Percentiles rank a stretch among this genome's conserved stretches.
These are phyloP conservation scores for Omphalea diandra DNA, from an alignment of 441 rosid genomes.

Conservation along the genomic window DNA sequence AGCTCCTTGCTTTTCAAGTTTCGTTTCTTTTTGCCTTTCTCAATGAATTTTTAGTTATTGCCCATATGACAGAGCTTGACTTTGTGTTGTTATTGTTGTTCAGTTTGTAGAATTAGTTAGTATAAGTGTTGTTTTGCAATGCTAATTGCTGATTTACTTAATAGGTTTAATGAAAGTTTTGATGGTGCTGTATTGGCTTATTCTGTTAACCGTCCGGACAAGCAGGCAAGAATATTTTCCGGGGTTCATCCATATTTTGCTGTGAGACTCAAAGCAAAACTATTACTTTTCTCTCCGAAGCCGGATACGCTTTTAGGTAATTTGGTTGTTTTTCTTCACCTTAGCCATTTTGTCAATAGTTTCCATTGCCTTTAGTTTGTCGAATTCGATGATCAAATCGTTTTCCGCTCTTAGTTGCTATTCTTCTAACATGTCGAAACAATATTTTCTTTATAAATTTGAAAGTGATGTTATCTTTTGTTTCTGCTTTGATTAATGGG, in stretches of 20 bases:
- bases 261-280: conserved; percentile 51
- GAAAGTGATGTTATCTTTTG: background rate
- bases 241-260: conserved; percentile 66
- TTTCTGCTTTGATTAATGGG: background rate
- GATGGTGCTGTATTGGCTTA: conserved; percentile 80
- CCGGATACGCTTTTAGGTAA: conserved; percentile 71
- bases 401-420: background rate
- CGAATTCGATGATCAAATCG: background rate
- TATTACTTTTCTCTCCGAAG: conserved; percentile 72
- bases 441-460: background rate
- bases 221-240: conserved; percentile 54
- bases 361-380: background rate
- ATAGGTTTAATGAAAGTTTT: conserved; percentile 63
- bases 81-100: background rate
- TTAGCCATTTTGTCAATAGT: background rate
- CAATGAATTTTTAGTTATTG: background rate
- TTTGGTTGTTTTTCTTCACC: background rate
- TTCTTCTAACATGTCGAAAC: background rate
- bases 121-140: background rate
- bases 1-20: conserved; percentile 84
- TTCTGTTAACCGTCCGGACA: conserved; percentile 43
- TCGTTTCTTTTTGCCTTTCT: conserved; percentile 26
- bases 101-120: background rate
- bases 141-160: conserved; percentile 19
- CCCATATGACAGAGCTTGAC: background rate